Percentiles rank a stretch among this genome's conserved stretches.
These are phyloP conservation scores for Xylaria multiplex DNA, from an alignment of 2,329 filamentous ascomycete genomes.

Conservation along the genomic window DNA sequence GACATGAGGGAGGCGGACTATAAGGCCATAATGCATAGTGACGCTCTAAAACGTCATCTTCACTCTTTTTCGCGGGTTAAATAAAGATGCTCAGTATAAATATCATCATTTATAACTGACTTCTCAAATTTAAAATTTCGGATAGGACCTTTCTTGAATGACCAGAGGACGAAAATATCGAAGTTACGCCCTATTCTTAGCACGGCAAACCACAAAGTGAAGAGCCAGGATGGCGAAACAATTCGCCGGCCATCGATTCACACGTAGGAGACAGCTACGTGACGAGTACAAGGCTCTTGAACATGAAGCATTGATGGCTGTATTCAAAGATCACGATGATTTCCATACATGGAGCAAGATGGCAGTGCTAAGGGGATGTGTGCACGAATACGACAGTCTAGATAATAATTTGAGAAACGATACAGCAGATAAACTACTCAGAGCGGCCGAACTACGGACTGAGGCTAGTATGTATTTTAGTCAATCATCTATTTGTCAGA, in stretches of 20 bases:
- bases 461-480: conserved; percentile 13
- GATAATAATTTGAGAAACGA: accelerated
- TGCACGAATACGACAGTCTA: neutral
- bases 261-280: neutral
- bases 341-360: neutral
- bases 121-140: too few relatives aligned
- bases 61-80: too few relatives aligned
- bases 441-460: neutral
- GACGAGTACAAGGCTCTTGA: conserved; percentile 7
- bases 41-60: neutral
- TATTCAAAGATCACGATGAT: neutral
- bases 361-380: neutral
- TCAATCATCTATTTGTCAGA: neutral
- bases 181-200: neutral
- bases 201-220: neutral
- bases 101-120: too few relatives aligned
- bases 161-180: too few relatives aligned
- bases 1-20: neutral
- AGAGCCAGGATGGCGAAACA: neutral
- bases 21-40: neutral
- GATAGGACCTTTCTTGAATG: too few relatives aligned
- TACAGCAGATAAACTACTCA: neutral
- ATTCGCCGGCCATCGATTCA: too few relatives aligned
- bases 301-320: neutral
- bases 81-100: too few relatives aligned